Conservation (phyloP, 164 flowering plant genomes). For the Berberis vulgaris region DNA sequence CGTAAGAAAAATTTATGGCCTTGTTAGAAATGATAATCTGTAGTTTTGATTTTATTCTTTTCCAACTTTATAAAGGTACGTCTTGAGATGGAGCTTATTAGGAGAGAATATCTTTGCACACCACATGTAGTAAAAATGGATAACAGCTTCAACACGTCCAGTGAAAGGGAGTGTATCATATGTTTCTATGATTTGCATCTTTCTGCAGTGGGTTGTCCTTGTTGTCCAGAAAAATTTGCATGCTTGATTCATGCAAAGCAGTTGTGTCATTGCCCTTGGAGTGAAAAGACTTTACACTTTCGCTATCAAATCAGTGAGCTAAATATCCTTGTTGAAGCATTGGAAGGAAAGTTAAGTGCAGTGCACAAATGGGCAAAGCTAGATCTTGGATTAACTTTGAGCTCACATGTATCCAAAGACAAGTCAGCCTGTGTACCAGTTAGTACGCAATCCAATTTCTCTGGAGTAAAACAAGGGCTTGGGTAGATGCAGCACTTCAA, state of each 20-base stretch:
- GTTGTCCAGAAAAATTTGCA: constrained; percentile 54
- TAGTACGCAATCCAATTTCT: constrained; percentile 5
- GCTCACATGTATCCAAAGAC: constrained; percentile 33
- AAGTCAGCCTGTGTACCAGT: constrained; percentile 9
- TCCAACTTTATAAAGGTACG: constrained; percentile 31
- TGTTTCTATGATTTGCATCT: constrained; percentile 65
- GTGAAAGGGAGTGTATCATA: constrained; percentile 49
- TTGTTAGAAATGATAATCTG: neutral
- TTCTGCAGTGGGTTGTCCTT: constrained; percentile 61
- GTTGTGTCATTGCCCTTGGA: constrained; percentile 61
- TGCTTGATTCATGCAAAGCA: constrained; percentile 65
- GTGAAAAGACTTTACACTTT: constrained; percentile 34
- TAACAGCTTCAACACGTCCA: constrained; percentile 29
- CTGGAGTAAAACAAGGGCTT: neutral
- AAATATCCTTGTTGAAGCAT: constrained; percentile 45
- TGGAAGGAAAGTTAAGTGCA: constrained; percentile 69
- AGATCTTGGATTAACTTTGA: constrained; percentile 52
- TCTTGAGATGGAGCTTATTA: constrained; percentile 31
- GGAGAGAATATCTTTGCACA: constrained; percentile 48
- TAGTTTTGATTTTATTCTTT: constrained; percentile 11
- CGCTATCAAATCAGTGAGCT: constrained; percentile 50
- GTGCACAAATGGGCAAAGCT: constrained; percentile 63
- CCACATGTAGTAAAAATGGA: constrained; percentile 41
- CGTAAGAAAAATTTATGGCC: neutral
- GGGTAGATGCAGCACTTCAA: neutral